A percentile compares a stretch with the other conserved stretches of the same genome.
These are phyloP conservation scores for Hyaloscypha variabilis DNA, from an alignment of 495 filamentous ascomycete genomes.

Conservation along the genomic window DNA sequence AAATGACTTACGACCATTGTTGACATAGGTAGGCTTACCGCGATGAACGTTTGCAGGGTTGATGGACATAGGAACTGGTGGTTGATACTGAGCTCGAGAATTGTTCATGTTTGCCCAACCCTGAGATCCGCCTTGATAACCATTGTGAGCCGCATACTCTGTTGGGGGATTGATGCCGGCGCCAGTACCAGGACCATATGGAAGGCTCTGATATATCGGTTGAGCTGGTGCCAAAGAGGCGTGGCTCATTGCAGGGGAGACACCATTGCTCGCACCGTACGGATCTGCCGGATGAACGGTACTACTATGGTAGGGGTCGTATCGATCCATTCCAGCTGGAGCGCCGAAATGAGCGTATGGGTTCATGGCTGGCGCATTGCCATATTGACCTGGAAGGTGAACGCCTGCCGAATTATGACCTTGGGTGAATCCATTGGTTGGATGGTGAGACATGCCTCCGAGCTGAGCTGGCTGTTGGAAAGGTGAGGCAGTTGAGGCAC, in stretches of 20 bases:
- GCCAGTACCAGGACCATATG: slow-evolving; percentile 11
- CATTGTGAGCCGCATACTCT: not conserved
- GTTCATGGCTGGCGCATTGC: not conserved
- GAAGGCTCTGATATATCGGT: slow-evolving; percentile 6
- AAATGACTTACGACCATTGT: not conserved
- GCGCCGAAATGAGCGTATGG: not conserved
- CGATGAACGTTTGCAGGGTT: not conserved
- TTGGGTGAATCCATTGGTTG: not conserved
- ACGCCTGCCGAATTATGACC: not conserved
- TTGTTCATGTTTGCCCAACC: not conserved
- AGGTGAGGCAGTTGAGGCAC: not conserved
- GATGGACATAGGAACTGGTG: not conserved
- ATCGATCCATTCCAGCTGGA: not conserved
- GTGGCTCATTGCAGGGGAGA: slow-evolving; percentile 6
- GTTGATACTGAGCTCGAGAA: not conserved
- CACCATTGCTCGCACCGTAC: not conserved
- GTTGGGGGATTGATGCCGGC: slow-evolving; percentile 3
- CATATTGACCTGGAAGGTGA: not conserved
- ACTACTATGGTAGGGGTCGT: not conserved
- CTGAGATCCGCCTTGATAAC: not conserved
- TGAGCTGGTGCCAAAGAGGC: not conserved
- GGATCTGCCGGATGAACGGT: not conserved
- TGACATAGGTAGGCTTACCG: not conserved
- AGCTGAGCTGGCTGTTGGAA: not conserved
- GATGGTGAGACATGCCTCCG: not conserved